A percentile compares a stretch with the other conserved stretches of the same genome.
Conservation (phyloP, 1,284 basidiomycete species). For the Inonotus hispidus region DNA sequence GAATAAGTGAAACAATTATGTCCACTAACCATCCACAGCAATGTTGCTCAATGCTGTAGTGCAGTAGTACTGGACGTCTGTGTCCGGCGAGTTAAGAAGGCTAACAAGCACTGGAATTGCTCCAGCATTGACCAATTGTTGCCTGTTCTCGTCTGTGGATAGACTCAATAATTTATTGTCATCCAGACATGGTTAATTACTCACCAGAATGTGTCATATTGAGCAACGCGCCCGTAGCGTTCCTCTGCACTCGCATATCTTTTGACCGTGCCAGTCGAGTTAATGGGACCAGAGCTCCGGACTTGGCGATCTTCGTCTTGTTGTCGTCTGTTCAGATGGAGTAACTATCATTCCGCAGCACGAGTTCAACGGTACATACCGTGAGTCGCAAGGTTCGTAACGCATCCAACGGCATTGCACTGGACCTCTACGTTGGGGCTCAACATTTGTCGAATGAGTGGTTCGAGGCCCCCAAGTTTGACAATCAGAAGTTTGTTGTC, state of each 20-base stretch:
- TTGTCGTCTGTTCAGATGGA: constrained; percentile 74
- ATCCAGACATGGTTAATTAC: constrained; percentile 24
- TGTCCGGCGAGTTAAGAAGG: constrained; percentile 94
- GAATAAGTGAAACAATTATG: background rate
- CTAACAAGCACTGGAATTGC: constrained; percentile 97
- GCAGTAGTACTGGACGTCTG: constrained; percentile 99
- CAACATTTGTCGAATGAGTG: constrained; percentile 98
- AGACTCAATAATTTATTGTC: constrained; percentile 4
- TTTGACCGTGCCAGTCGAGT: constrained; percentile 96
- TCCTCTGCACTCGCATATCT: constrained; percentile 99
- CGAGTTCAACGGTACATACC: constrained; percentile 46
- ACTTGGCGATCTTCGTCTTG: constrained; percentile 99
- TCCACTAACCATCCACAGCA: constrained; percentile 79
- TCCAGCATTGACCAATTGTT: constrained; percentile 97
- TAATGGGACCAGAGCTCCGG: constrained; percentile 93
- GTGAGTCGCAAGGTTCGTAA: constrained; percentile 98
- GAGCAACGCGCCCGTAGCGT: constrained; percentile 95
- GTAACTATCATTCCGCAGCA: background rate
- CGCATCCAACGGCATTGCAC: constrained; percentile 99
- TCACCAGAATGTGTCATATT: constrained; percentile 99
- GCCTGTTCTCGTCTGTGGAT: constrained; percentile 87
- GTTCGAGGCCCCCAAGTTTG: constrained; percentile 95
- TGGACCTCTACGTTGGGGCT: constrained; percentile 99
- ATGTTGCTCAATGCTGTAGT: constrained; percentile 99
- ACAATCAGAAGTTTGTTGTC: constrained; percentile 99